phyloP scores from a whole-genome alignment of 371 early-diverging fungal species.

The Smittium culicis region DNA sequence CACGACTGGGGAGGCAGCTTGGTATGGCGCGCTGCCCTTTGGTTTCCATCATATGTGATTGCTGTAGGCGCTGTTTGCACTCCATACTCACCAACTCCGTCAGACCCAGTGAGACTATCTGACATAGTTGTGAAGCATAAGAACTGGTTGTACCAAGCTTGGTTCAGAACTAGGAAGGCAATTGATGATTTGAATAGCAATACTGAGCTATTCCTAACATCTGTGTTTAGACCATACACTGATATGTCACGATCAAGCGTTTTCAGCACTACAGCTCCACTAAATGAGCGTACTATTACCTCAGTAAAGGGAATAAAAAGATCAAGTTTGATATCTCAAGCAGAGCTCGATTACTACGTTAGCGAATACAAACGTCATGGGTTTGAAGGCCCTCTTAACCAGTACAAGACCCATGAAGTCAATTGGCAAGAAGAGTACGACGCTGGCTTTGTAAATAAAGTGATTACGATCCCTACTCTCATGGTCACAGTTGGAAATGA shows the following conservation, averaged over 20 bases:
- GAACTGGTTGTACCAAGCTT: slow-evolving; percentile 27
- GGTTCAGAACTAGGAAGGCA: slow-evolving; percentile 15
- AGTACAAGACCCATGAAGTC: slow-evolving; percentile 26
- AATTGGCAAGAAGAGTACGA: slow-evolving; percentile 31
- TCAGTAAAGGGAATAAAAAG: neutral
- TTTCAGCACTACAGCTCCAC: slow-evolving; percentile 13
- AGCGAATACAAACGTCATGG: slow-evolving; percentile 21
- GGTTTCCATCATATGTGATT: slow-evolving; percentile 44
- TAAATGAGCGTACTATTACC: slow-evolving; percentile 12
- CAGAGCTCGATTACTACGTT: slow-evolving; percentile 28
- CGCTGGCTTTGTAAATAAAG: slow-evolving; percentile 6
- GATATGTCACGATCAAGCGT: slow-evolving; percentile 6
- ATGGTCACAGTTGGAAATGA: slow-evolving; percentile 16
- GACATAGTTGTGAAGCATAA: slow-evolving; percentile 20
- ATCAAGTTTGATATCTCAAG: slow-evolving; percentile 5
- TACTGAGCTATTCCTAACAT: slow-evolving; percentile 14
- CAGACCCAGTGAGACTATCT: slow-evolving; percentile 12
- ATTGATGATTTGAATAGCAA: slow-evolving; percentile 16
- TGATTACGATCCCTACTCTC: slow-evolving; percentile 10
- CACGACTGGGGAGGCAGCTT: slow-evolving; percentile 62
- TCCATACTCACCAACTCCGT: slow-evolving; percentile 38
- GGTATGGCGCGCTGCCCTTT: slow-evolving; percentile 51
- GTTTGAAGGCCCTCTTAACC: slow-evolving; percentile 29
- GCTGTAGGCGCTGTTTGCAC: slow-evolving; percentile 51
- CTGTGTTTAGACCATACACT: slow-evolving; percentile 11